A percentile compares a stretch with the other conserved stretches of the same genome.
phyloP scores from a whole-genome alignment of 2,329 filamentous ascomycete species.

The Lizonia empirigonia region DNA sequence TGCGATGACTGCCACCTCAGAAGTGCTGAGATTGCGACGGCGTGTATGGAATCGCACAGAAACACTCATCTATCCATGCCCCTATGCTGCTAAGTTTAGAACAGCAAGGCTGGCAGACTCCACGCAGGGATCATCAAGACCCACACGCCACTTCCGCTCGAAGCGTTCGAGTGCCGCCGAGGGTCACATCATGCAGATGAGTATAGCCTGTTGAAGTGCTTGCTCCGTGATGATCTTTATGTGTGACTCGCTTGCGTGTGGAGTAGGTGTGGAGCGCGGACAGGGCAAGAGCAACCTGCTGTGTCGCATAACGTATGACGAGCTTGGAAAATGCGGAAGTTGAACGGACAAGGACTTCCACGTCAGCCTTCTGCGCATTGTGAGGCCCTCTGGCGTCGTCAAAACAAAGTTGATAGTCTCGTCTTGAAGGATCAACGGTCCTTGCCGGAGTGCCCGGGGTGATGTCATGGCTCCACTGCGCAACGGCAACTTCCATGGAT shows the following conservation, averaged over 20 bases:
- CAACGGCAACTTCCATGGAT: not conserved
- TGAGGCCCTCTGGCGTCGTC: not conserved
- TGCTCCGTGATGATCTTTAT: conserved; percentile 7
- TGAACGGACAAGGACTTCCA: not conserved
- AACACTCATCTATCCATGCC: conserved; percentile 6
- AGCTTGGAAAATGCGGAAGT: not conserved
- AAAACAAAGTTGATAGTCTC: not conserved
- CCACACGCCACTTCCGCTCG: conserved; percentile 26
- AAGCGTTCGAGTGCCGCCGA: conserved; percentile 2
- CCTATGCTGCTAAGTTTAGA: conserved; percentile 15
- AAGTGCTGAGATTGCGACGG: not conserved
- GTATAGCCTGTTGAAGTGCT: not conserved
- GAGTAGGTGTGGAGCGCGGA: conserved; percentile 3
- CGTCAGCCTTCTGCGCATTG: not conserved
- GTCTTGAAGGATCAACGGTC: not conserved
- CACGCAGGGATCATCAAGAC: conserved; percentile 10
- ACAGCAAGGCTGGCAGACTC: conserved; percentile 16
- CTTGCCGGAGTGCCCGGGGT: not conserved
- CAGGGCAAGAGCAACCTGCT: not conserved
- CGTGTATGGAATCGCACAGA: not conserved
- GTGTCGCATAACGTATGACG: conserved; percentile 1
- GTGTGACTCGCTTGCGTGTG: not conserved
- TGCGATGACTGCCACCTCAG: not conserved
- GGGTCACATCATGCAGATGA: conserved; percentile 6
- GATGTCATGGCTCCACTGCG: conserved; percentile 11